Evolutionary conservation across 2,329 filamentous ascomycete genomes (phyloP), one percentile per base, ranked within the genome.

Genomic region (Talaromyces sp.): DNA sequence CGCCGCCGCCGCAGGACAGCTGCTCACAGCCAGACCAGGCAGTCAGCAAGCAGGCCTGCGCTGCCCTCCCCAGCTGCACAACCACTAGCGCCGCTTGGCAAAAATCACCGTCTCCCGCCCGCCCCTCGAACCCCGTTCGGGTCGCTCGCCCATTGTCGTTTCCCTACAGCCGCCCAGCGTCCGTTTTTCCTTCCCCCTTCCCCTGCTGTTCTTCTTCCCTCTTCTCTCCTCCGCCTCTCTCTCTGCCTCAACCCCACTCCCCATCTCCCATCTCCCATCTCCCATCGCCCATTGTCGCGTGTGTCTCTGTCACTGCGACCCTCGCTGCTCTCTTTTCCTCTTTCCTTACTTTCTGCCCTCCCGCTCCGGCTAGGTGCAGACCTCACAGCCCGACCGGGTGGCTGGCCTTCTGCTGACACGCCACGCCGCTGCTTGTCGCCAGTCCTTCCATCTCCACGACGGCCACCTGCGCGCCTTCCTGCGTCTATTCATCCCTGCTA

Each of bases 41-140:
- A 27, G 26, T 27, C 51, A 24, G 14, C 51, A 14, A 53, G 26
- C 26, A 27, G 26, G 6, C 3, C 26, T 27, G 26, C 26, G 26
- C 26, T 3, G 26, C 26, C 3, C 26, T 27, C 26, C 26, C 14
- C 35, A 61, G 68, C 65, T 72, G 62, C 70, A 67, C 70, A 71
- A 71, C 70, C 70, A 72, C 70, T 72, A 72, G 70, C 68, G 67
- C 61, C 55, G 27, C 70, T 71, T 71, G 70, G 70, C 70, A 68
- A 64, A 62, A 65, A 64, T 71, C 68, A 59, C 69, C 64, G 64
- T 69, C 66, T 66, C 65, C 65, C 68, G 64, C 65, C 69, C 69
- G 68, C 69, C 70, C 70, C 70, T 71, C 68, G 66, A 68, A 63
- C 65, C 67, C 68, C 59, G 60, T 62, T 63, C 55, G 63, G 59